These are phyloP conservation scores for Omphalea diandra DNA, from an alignment of 441 rosid species.

Conservation along the genomic window DNA sequence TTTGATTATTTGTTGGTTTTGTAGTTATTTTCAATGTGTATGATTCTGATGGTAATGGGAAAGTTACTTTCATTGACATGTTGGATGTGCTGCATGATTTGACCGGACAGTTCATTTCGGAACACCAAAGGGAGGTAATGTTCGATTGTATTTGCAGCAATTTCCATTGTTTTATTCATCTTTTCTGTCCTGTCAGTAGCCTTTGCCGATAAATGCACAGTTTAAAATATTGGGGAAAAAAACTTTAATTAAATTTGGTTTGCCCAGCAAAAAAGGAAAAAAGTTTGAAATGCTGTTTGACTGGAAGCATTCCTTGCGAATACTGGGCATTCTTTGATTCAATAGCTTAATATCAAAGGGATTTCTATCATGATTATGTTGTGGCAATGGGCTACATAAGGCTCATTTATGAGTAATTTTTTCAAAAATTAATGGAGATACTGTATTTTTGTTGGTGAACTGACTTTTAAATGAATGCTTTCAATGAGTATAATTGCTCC, in stretches of 20 bases:
- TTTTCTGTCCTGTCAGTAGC: neutral
- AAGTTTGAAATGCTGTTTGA: neutral
- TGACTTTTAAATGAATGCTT: neutral
- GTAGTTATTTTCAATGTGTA: constrained; percentile 87
- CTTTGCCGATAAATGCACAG: too few species aligned
- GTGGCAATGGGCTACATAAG: too few species aligned
- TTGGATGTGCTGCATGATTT: constrained; percentile 77
- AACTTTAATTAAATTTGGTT: too few species aligned
- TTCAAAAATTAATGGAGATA: neutral
- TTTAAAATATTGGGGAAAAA: neutral
- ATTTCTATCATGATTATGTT: neutral
- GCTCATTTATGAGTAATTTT: neutral
- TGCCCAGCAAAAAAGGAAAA: neutral
- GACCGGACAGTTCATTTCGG: constrained; percentile 86
- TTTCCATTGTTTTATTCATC: neutral
- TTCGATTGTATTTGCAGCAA: neutral
- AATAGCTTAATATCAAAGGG: too few species aligned
- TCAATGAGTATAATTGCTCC: neutral
- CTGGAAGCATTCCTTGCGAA: neutral
- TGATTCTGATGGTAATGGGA: constrained; percentile 87
- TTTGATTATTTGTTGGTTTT: constrained; percentile 4
- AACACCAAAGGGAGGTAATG: constrained; percentile 82
- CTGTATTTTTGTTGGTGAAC: neutral
- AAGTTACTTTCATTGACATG: constrained; percentile 76
- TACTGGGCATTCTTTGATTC: neutral